phyloP scores from a whole-genome alignment of 2,329 filamentous ascomycete species.

The Sporothrix variecibatus region DNA sequence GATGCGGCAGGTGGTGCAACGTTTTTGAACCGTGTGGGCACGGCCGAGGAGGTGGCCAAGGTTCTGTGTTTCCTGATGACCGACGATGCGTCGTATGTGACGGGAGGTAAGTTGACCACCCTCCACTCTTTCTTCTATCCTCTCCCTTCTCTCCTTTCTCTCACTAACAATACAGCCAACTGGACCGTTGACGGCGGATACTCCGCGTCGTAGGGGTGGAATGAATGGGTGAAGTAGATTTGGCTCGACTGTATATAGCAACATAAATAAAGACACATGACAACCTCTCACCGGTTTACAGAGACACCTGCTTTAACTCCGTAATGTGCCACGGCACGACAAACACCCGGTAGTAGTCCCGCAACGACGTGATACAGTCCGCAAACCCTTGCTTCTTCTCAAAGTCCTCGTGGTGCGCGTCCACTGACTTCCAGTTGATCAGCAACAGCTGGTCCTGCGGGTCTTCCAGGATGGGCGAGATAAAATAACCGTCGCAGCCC shows the following conservation, averaged over 20 bases:
- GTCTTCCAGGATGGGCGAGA: conserved; percentile 1
- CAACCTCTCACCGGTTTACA: neutral
- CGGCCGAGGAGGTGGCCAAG: conserved; percentile 19
- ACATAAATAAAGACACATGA: neutral
- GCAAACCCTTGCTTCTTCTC: conserved; percentile 2
- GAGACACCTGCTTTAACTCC: neutral
- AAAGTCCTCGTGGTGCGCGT: neutral
- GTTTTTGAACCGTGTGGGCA: conserved; percentile 16
- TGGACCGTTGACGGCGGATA: conserved; percentile 23
- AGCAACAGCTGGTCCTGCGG: neutral
- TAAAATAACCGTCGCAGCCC: neutral
- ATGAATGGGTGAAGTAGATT: neutral
- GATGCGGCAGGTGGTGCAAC: neutral
- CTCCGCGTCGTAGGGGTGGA: conserved; percentile 5
- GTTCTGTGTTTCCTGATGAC: conserved; percentile 21
- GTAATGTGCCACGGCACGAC: conserved; percentile 1
- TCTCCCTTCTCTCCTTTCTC: neutral
- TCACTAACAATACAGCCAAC: conserved; percentile 2
- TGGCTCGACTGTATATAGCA: neutral
- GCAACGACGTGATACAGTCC: neutral
- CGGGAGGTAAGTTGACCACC: conserved; percentile 5
- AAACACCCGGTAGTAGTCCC: conserved; percentile 8
- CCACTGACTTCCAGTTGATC: conserved; percentile 3
- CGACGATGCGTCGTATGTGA: conserved; percentile 20
- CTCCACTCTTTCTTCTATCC: neutral